Base-by-base conservation (phyloP, 768 basidiomycete species). In the Mycena leptocephala region DNA sequence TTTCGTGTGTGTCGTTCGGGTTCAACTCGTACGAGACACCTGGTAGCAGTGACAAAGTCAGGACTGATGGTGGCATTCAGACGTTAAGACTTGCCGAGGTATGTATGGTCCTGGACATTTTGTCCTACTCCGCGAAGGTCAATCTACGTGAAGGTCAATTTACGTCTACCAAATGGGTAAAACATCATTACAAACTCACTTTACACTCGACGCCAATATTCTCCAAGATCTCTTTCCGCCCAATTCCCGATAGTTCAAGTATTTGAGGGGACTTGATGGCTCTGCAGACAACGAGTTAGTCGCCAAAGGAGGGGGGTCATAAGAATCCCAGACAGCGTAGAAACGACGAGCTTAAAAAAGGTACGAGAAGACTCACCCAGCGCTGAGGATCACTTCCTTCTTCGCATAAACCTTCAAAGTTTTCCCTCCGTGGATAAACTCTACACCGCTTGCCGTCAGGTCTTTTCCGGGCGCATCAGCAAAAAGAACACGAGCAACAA, bases 221-320 rank as follows among this genome's bases (percentile, higher is more conserved):
- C 30, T 83, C 77, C 37, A 93, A 82, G 26, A 90, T 75, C 2
- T 82, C 83, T 26, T 74, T 67, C 37, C 87, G 83, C 22, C 92
- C 92, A 68, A 93, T 89, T 28, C 92, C 93, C 7, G 91, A 92
- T 3, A 93, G 82, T 78, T 93, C 90, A 2, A 93, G 87, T 11
- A 93, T 72, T 53, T 72, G 71, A 7, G 66, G 65, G 11, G 28
- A 56, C 24, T 58, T 30, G 53, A 53, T 32, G 10, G 56, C 20
- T 59, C 58, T 39, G 14, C 61, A 26, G 37, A 62, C 11, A 28
- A 33, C 33, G 72, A 37, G 35, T 37, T 37, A 37, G 35, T 37
- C 35, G 35, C 6, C 13, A 13, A 37, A 6, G n/a, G n/a, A n/a
- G n/a, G n/a, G n/a, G n/a, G n/a, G n/a, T n/a, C n/a, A n/a, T n/a